Percentiles rank a stretch among this genome's conserved stretches.
Evolutionary conservation across 2,329 filamentous ascomycete species (phyloP).

Genomic region (Dothistroma septosporum): DNA sequence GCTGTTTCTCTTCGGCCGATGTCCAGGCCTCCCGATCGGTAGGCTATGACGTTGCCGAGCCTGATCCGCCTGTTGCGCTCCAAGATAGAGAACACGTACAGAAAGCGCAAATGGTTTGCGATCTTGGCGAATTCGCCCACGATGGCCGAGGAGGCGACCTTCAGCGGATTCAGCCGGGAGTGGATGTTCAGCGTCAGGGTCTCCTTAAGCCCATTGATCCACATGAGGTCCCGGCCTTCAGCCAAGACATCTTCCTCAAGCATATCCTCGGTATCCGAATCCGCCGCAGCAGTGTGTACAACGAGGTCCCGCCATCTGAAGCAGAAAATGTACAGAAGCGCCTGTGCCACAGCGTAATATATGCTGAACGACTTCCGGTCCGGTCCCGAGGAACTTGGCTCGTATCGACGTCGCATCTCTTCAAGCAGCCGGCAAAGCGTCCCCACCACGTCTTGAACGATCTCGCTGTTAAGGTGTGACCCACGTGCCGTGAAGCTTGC

Average conservation of each 20-base stretch:
- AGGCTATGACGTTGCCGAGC: conserved; percentile 59
- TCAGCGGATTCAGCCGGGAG: conserved; percentile 87
- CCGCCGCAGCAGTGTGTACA: conserved; percentile 46
- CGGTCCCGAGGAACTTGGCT: conserved; percentile 72
- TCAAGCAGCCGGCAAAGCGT: conserved; percentile 76
- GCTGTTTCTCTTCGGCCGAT: conserved; percentile 54
- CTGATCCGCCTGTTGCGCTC: conserved; percentile 90
- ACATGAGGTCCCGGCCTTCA: conserved; percentile 69
- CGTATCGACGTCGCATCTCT: conserved; percentile 66
- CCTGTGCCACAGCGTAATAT: conserved; percentile 86
- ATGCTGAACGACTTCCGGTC: conserved; percentile 78
- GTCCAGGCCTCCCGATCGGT: conserved; percentile 46
- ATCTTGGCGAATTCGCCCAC: conserved; percentile 89
- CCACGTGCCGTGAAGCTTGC: conserved; percentile 92
- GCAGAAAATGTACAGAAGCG: conserved; percentile 90
- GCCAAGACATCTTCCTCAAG: conserved; percentile 54
- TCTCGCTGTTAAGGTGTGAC: conserved; percentile 68
- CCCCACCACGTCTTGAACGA: conserved; percentile 78
- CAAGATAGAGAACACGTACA: conserved; percentile 83
- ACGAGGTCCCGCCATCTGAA: conserved; percentile 95
- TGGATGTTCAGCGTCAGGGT: conserved; percentile 74
- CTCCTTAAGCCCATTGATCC: conserved; percentile 70
- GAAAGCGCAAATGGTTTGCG: conserved; percentile 75
- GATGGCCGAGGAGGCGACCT: conserved; percentile 86
- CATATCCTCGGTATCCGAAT: conserved; percentile 42